These are phyloP conservation scores for Neodidymelliopsis sp. DNA, from an alignment of 2,329 filamentous ascomycete genomes.

Conservation along the genomic window DNA sequence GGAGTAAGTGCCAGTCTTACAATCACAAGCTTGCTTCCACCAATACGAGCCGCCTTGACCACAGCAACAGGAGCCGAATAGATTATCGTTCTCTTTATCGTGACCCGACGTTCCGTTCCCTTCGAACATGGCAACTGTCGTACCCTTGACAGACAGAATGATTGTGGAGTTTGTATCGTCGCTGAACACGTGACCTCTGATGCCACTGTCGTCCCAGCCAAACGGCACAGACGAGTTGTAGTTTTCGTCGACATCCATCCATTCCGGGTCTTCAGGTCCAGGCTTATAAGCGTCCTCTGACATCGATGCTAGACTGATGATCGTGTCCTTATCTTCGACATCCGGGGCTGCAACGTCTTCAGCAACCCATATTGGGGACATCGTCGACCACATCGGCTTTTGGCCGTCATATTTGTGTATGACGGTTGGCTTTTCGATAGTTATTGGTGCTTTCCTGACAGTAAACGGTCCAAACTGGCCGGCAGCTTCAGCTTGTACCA, in stretches of 20 bases:
- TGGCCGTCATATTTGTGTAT: conserved; percentile 30
- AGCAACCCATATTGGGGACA: conserved; percentile 41
- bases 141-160: conserved; percentile 45
- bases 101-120: conserved; percentile 46
- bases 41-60: conserved; percentile 47
- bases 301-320: conserved; percentile 47
- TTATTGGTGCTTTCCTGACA: conserved; percentile 38
- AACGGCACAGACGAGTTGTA: conserved; percentile 45
- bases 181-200: conserved; percentile 46
- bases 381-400: conserved; percentile 38
- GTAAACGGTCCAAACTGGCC: conserved; percentile 40
- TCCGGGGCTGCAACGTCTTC: conserved; percentile 42
- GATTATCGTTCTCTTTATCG: conserved; percentile 49
- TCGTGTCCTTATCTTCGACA: conserved; percentile 43
- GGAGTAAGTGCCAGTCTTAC: conserved; percentile 44
- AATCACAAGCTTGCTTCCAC: conserved; percentile 47
- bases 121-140: conserved; percentile 47
- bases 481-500: conserved; percentile 30
- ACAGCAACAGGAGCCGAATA: conserved; percentile 48
- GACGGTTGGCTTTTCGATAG: conserved; percentile 38
- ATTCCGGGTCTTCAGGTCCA: conserved; percentile 42
- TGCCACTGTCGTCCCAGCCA: conserved; percentile 48
- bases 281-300: conserved; percentile 48
- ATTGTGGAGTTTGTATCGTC: conserved; percentile 45
- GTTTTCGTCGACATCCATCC: conserved; percentile 43